phyloP scores from a whole-genome alignment of 495 filamentous ascomycete species.

The Aspergillus cavernicola region DNA sequence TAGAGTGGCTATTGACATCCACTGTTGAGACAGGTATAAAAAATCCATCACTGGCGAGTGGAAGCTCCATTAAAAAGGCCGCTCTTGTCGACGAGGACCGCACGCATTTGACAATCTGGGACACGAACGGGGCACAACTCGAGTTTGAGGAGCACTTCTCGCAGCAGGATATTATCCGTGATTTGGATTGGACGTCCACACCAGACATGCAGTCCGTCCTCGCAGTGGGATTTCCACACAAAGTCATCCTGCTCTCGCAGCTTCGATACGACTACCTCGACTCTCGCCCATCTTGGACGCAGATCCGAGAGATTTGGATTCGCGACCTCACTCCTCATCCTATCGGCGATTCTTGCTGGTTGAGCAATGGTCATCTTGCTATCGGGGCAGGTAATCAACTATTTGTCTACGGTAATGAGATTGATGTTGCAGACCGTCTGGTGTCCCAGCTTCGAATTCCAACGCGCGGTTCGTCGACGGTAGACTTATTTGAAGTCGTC shows the following conservation, averaged over 20 bases:
- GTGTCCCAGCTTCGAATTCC: slow-evolving; percentile 63
- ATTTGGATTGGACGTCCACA: slow-evolving; percentile 93
- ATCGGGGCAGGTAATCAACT: slow-evolving; percentile 91
- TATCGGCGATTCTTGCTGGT: slow-evolving; percentile 90
- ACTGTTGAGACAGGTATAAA: slow-evolving; percentile 75
- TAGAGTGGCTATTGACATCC: slow-evolving; percentile 83
- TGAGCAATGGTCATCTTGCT: slow-evolving; percentile 75
- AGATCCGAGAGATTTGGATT: slow-evolving; percentile 77
- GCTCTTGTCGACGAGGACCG: slow-evolving; percentile 71
- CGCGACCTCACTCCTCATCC: slow-evolving; percentile 82
- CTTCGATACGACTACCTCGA: slow-evolving; percentile 93
- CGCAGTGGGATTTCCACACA: slow-evolving; percentile 84
- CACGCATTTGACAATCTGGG: slow-evolving; percentile 89
- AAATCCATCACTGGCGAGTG: slow-evolving; percentile 74
- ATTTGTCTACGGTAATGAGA: slow-evolving; percentile 76
- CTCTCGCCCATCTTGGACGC: slow-evolving; percentile 84
- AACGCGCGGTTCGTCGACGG: slow-evolving; percentile 39
- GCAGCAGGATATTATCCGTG: slow-evolving; percentile 69
- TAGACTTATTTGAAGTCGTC: slow-evolving; percentile 77
- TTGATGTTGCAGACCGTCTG: slow-evolving; percentile 61
- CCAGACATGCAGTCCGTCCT: slow-evolving; percentile 88
- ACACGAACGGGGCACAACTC: slow-evolving; percentile 73
- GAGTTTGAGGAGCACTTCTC: slow-evolving; percentile 77
- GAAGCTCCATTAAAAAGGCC: slow-evolving; percentile 81
- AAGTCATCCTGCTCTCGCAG: slow-evolving; percentile 81